These are phyloP conservation scores for Conoideocrella luteorostrata DNA, from an alignment of 2,329 filamentous ascomycete species.

Conservation along the genomic window DNA sequence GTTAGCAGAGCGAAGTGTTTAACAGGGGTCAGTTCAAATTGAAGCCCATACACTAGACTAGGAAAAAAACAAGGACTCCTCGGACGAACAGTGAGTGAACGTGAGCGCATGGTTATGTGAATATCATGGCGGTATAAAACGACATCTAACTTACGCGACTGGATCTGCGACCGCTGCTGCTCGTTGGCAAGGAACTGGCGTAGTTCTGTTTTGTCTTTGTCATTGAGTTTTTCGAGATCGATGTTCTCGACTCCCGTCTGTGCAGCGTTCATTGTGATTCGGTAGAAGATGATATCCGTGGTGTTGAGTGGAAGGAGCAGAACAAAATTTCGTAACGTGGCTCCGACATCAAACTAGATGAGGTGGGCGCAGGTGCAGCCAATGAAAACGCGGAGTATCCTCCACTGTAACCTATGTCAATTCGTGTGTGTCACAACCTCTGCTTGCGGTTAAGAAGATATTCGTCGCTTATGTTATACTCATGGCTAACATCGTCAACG, in stretches of 20 bases:
- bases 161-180: slow-evolving; percentile 69
- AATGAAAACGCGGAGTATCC: too few species aligned
- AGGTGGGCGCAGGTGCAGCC: too few species aligned
- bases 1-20: slow-evolving; percentile 10
- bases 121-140: background rate
- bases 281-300: background rate
- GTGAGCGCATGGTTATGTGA: too few species aligned
- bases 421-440: too few species aligned
- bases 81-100: too few species aligned
- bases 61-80: slow-evolving; percentile 18
- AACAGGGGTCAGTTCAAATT: too few species aligned
- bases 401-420: too few species aligned
- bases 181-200: slow-evolving; percentile 81
- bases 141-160: slow-evolving; percentile 47
- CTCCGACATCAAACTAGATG: too few species aligned
- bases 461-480: too few species aligned
- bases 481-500: too few species aligned
- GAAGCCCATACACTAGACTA: too few species aligned
- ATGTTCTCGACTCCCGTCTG: slow-evolving; percentile 39
- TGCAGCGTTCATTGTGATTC: slow-evolving; percentile 27
- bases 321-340: background rate
- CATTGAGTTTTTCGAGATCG: slow-evolving; percentile 69
- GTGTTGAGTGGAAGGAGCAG: background rate
- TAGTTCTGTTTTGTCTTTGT: slow-evolving; percentile 79
- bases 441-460: too few species aligned